Evolutionary conservation across 2,329 filamentous ascomycete species (phyloP), one percentile per base, ranked within the genome.

Genomic region (Mollisiaceae sp.): DNA sequence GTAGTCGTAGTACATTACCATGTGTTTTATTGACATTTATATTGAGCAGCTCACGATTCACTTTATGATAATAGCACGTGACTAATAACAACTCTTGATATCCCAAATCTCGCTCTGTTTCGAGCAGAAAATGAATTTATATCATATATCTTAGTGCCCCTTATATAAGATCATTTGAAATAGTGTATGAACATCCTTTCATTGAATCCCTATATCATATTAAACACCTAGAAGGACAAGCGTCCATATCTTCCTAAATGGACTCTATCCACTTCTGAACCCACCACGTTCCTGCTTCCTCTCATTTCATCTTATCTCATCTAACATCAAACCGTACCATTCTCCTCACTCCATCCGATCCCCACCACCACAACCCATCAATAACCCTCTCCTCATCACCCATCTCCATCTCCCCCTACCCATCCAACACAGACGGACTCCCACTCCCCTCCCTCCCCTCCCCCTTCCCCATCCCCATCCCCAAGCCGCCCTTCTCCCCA

Each of bases 401-500:
- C 14, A 5, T 47, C 43, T n/a, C n/a, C n/a, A 47, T 47, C 22
- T 20, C 11, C 43, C 43, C 18, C 8, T 18, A 18, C 4, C 18
- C 43, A 20, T 72, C 61, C 76, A 62, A 73, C 70, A 76, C 64
- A 32, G 72, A 70, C 8, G 71, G 74, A 60, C 74, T 76, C 6
- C 67, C 72, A 65, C 74, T 69, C 63, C 73, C 74, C 36, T 63
- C 60, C n/a, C 61, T 39, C n/a, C 4, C 14, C 24, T 35, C n/a
- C 4, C 47, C n/a, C 18, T n/a, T 18, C 32, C n/a, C 24, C 50
- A 3, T 32, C 24, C 50, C 9, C 12, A 18, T 32, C 36, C 4
- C 61, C 69, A 54, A 24, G 24, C 50, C 18, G 3, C 50, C 50
- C 69, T 80, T 82, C 71, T 79, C 81, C 76, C 82, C 79, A 2